These are phyloP conservation scores for Apiotrichum laibachii DNA, from an alignment of 1,284 basidiomycete species.

Conservation along the genomic window DNA sequence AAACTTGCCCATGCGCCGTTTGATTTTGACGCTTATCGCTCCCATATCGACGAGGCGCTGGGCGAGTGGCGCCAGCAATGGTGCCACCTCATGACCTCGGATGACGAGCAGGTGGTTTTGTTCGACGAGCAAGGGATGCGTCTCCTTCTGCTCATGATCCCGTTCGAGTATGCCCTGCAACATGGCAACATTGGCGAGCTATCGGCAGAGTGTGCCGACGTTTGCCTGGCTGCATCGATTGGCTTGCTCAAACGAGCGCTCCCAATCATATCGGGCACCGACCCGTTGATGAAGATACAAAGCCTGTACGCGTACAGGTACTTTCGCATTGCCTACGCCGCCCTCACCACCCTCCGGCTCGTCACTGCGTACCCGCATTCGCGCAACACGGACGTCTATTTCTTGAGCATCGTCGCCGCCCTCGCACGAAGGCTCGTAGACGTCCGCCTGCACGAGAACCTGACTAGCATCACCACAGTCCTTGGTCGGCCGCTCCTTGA, in stretches of 20 bases:
- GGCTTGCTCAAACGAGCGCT: background rate
- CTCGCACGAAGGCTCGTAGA: constrained; percentile 17
- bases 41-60: constrained; percentile 8
- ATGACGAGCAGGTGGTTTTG: constrained; percentile 12
- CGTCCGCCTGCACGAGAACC: constrained; percentile 20
- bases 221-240: background rate
- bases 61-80: background rate
- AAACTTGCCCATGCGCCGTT: background rate
- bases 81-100: background rate
- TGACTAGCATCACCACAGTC: constrained; percentile 16
- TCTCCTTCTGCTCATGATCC: constrained; percentile 22
- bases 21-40: constrained; percentile 4
- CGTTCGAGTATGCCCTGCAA: constrained; percentile 16
- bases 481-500: constrained; percentile 19
- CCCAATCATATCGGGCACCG: background rate
- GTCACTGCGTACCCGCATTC: constrained; percentile 14
- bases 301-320: constrained; percentile 7
- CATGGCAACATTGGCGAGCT: background rate
- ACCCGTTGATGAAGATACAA: background rate
- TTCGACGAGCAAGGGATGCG: constrained; percentile 18
- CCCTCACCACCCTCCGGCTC: constrained; percentile 19
- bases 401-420: constrained; percentile 17
- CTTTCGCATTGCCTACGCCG: constrained; percentile 21
- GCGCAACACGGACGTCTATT: constrained; percentile 20
- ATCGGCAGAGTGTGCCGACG: background rate